A percentile compares a stretch with the other conserved stretches of the same genome.
Evolutionary conservation across 345 rosid genomes (phyloP).

Genomic region (Citrus medica): DNA sequence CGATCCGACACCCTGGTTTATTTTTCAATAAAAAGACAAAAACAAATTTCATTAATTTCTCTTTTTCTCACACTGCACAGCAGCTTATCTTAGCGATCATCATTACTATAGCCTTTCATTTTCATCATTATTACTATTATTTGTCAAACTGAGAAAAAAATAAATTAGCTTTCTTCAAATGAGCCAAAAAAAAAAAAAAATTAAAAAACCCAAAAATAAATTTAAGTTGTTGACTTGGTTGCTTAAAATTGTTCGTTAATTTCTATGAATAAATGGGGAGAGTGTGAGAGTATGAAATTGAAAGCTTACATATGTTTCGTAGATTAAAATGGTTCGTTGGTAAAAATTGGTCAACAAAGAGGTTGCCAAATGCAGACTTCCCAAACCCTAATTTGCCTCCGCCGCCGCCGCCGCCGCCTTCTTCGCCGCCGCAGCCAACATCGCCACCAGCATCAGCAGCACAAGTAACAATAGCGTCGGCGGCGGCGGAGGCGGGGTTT

Average conservation of each 20-base stretch:
- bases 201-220: neutral
- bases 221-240: neutral
- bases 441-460: neutral
- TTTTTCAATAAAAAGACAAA: neutral
- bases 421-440: neutral
- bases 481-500: neutral
- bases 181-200: neutral
- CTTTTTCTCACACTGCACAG: neutral
- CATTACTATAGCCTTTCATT: neutral
- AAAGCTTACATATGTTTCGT: slow-evolving; percentile 17
- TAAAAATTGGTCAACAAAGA: slow-evolving; percentile 17
- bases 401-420: neutral
- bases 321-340: slow-evolving; percentile 15
- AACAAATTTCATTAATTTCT: neutral
- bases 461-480: neutral
- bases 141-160: neutral
- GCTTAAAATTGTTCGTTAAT: neutral
- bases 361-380: slow-evolving; percentile 7
- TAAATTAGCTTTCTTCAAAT: neutral
- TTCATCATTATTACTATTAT: neutral
- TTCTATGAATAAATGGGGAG: neutral
- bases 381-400: slow-evolving; percentile 1
- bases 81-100: neutral
- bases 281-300: neutral
- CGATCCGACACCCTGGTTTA: neutral